A percentile compares a stretch with the other conserved stretches of the same genome.
Conservation (phyloP, 2,329 filamentous ascomycete genomes). For the Hymenoscyphus infarciens region DNA sequence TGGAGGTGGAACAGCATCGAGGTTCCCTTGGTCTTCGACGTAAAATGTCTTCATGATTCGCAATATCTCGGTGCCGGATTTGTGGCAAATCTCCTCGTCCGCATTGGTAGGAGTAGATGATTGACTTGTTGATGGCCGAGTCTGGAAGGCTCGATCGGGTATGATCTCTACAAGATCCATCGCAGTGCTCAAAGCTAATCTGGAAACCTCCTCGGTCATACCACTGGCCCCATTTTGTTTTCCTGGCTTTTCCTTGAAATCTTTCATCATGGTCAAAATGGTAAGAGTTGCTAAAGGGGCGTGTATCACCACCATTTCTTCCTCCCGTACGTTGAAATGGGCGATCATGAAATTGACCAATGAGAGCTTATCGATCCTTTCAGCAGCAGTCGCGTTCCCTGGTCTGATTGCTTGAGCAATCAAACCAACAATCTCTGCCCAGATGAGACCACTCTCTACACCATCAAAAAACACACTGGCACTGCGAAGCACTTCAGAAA, state of each 20-base stretch:
- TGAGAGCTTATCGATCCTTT: conserved; percentile 59
- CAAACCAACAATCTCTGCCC: conserved; percentile 72
- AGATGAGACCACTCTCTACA: conserved; percentile 91
- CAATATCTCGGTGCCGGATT: conserved; percentile 51
- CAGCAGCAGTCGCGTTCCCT: conserved; percentile 38
- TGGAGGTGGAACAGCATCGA: conserved; percentile 59
- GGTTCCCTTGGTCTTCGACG: conserved; percentile 63
- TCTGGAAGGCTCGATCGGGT: conserved; percentile 59
- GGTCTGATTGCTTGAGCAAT: conserved; percentile 57
- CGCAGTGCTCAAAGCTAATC: conserved; percentile 45
- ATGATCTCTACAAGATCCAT: conserved; percentile 59
- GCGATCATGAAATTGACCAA: conserved; percentile 77
- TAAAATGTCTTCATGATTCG: conserved; percentile 65
- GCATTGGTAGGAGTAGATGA: conserved; percentile 25
- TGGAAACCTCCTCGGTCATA: conserved; percentile 27
- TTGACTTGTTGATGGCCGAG: conserved; percentile 29
- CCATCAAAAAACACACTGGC: conserved; percentile 97
- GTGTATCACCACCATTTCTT: conserved; percentile 89
- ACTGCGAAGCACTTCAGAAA: conserved; percentile 84
- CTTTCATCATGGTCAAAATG: conserved; percentile 54
- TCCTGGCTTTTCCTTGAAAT: conserved; percentile 42
- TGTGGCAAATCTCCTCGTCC: conserved; percentile 32
- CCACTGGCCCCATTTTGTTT: conserved; percentile 28
- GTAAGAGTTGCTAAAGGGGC: conserved; percentile 73
- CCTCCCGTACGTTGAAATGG: conserved; percentile 90